A percentile compares a stretch with the other conserved stretches of the same genome.
Evolutionary conservation across 164 flowering plant genomes (phyloP).

Genomic region (Magnolia kwangsiensis): DNA sequence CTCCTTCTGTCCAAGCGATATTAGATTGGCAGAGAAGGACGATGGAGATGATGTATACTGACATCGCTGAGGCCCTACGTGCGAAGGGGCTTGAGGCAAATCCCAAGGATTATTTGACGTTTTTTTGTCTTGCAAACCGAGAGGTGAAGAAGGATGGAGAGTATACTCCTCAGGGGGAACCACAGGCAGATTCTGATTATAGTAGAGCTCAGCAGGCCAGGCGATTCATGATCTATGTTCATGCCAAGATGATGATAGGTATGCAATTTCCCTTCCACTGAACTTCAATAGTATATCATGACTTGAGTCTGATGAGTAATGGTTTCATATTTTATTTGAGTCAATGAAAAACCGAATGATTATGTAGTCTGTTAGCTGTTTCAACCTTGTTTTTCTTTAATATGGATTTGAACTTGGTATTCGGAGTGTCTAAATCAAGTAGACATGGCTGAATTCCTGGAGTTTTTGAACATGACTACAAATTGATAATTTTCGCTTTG

Average conservation of each 20-base stretch:
- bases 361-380: too few species aligned
- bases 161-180: slow-evolving; percentile 42
- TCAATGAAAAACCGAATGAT: too few species aligned
- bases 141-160: slow-evolving; percentile 45
- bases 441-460: slow-evolving; percentile 74
- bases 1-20: slow-evolving; percentile 58
- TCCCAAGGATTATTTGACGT: slow-evolving; percentile 53
- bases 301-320: too few species aligned
- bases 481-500: slow-evolving; percentile 48
- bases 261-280: slow-evolving; percentile 4
- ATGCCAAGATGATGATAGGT: slow-evolving; percentile 81
- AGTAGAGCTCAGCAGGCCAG: slow-evolving; percentile 42
- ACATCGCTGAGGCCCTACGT: slow-evolving; percentile 39
- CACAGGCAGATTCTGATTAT: slow-evolving; percentile 47
- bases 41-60: slow-evolving; percentile 74
- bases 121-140: slow-evolving; percentile 65
- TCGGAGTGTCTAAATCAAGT: slow-evolving; percentile 39
- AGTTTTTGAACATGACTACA: too few species aligned
- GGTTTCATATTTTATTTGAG: too few species aligned
- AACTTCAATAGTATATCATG: too few species aligned
- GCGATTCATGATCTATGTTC: slow-evolving; percentile 75
- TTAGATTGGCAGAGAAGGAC: slow-evolving; percentile 65
- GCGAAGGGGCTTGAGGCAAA: slow-evolving; percentile 41
- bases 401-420: slow-evolving; percentile 29
- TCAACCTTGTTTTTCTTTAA: too few species aligned